A percentile compares a stretch with the other conserved stretches of the same genome.
These are phyloP conservation scores for Eucalyptus curtisii DNA, from an alignment of 345 rosid genomes.

Conservation along the genomic window DNA sequence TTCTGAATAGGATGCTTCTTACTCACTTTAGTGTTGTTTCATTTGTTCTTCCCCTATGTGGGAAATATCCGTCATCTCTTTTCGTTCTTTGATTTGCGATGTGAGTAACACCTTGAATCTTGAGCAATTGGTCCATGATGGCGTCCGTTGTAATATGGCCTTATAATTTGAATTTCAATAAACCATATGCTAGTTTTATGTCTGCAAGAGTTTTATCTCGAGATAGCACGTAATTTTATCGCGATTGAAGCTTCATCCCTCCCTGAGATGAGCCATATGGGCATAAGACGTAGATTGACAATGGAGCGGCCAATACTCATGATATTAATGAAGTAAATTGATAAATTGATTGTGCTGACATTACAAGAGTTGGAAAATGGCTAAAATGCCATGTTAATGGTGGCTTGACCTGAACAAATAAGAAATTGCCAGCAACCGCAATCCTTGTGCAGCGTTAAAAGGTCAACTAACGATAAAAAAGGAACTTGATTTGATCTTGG, in stretches of 20 bases:
- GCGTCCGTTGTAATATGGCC: neutral
- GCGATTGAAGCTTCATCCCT: neutral
- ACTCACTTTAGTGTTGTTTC: neutral
- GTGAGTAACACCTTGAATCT: neutral
- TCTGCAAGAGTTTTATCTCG: neutral
- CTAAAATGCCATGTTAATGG: neutral
- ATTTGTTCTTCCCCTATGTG: neutral
- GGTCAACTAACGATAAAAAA: neutral
- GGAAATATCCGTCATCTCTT: too few relatives aligned
- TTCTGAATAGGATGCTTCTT: neutral
- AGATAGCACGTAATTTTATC: neutral
- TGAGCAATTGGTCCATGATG: neutral
- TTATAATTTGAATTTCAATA: neutral
- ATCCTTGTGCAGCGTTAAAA: neutral
- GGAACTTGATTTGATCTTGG: neutral
- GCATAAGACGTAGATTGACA: neutral
- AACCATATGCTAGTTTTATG: neutral
- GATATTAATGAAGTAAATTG: neutral
- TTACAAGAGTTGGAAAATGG: neutral
- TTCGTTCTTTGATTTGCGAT: too few relatives aligned
- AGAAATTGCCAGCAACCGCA: neutral
- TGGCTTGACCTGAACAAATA: neutral
- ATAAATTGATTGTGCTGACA: neutral
- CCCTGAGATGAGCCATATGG: neutral
- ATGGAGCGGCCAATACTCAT: neutral